These are phyloP conservation scores for Discostella pseudostelligera DNA, from an alignment of 108 stramenopile species.

Conservation along the genomic window DNA sequence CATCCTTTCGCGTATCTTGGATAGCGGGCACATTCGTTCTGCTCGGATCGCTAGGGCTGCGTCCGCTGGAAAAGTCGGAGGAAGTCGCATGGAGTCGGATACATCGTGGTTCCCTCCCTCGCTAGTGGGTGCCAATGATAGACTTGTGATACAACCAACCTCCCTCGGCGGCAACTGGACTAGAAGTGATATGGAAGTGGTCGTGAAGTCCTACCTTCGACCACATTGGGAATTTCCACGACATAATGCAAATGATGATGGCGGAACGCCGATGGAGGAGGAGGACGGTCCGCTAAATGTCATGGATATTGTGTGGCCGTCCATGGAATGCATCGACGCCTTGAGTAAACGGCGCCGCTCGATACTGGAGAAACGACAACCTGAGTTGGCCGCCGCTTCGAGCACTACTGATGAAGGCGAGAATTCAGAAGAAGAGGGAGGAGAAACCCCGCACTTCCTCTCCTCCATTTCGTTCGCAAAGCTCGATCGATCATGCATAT, in stretches of 20 bases:
- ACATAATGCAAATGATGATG: not conserved
- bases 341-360: conserved; percentile 20
- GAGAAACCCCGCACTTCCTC: conserved; percentile 54
- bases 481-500: conserved; percentile 52
- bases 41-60: conserved; percentile 16
- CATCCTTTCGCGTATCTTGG: conserved; percentile 47
- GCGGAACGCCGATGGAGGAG: not conserved
- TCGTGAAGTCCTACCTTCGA: conserved; percentile 56
- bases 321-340: conserved; percentile 41
- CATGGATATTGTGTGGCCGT: conserved; percentile 79
- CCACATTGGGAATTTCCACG: conserved; percentile 23
- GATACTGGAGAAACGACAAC: conserved; percentile 16
- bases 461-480: conserved; percentile 66
- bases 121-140: conserved; percentile 49
- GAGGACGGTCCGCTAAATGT: conserved; percentile 39
- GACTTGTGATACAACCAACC: conserved; percentile 70
- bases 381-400: not conserved
- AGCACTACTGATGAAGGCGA: conserved; percentile 1
- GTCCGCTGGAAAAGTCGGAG: conserved; percentile 2
- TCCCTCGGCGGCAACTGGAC: conserved; percentile 71
- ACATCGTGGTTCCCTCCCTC: conserved; percentile 48
- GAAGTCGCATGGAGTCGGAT: conserved; percentile 21
- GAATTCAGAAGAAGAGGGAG: conserved; percentile 14
- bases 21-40: conserved; percentile 30
- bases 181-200: conserved; percentile 44